Evolutionary conservation across 345 rosid genomes (phyloP).

Genomic region (Salix arbutifolia): DNA sequence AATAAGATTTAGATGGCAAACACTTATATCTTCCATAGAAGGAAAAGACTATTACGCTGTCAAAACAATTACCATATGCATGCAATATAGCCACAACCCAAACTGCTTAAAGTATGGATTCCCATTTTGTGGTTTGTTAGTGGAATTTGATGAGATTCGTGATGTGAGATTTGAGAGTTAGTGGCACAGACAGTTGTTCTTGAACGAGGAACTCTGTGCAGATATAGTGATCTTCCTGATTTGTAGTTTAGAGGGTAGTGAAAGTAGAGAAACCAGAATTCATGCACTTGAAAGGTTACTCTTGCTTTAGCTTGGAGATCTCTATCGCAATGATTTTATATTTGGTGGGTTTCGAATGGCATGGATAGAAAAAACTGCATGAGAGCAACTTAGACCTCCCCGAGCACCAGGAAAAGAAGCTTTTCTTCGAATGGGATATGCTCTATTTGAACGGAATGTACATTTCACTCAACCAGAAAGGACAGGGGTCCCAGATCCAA

Average conservation of each 20-base stretch:
- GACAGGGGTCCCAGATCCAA: conserved; percentile 2
- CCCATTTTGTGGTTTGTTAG: neutral
- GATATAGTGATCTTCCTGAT: neutral
- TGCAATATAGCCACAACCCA: neutral
- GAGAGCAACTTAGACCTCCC: neutral
- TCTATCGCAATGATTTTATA: neutral
- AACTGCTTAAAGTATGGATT: neutral
- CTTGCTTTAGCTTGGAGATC: neutral
- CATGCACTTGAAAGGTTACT: neutral
- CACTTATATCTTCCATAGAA: neutral
- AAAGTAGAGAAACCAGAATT: neutral
- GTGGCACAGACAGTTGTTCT: neutral
- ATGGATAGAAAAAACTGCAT: neutral
- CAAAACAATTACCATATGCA: neutral
- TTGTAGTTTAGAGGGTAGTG: neutral
- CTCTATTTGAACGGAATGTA: neutral
- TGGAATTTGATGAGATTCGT: neutral
- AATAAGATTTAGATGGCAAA: neutral
- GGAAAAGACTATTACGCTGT: neutral
- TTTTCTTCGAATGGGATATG: neutral
- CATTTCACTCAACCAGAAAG: neutral
- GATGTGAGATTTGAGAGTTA: neutral
- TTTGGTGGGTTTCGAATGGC: neutral
- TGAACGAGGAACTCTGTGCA: neutral
- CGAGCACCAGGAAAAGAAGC: neutral